These are phyloP conservation scores for Apophysomyces ossiformis DNA, from an alignment of 371 early-diverging fungal genomes.

Conservation along the genomic window DNA sequence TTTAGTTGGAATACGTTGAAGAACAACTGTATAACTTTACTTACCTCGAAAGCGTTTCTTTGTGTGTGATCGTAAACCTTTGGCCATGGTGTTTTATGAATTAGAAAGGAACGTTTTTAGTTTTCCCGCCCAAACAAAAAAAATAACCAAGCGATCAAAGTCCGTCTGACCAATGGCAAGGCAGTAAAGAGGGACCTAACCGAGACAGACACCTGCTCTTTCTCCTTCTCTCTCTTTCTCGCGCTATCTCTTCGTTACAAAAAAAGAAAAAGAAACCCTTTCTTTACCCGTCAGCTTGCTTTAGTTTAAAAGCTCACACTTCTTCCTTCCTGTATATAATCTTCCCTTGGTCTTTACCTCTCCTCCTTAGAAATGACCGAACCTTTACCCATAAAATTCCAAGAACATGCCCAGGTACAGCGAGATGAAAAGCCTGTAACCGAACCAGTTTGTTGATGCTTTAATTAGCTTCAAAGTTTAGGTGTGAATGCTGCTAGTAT, in stretches of 20 bases:
- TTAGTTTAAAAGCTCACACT: not conserved
- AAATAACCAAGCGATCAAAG: not conserved
- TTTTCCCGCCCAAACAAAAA: not conserved
- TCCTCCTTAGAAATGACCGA: slow-evolving; percentile 60
- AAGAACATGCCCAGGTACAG: slow-evolving; percentile 94
- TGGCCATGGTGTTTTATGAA: slow-evolving; percentile 34
- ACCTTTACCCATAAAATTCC: slow-evolving; percentile 82
- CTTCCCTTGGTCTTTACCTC: not conserved
- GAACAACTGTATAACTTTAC: not conserved
- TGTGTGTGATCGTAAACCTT: slow-evolving; percentile 48
- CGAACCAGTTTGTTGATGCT: not conserved
- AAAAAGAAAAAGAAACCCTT: not conserved
- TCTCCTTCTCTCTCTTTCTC: no score
- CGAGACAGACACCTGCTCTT: not conserved
- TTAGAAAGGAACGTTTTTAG: not conserved
- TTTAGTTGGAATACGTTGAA: slow-evolving; percentile 4
- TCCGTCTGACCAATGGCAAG: slow-evolving; percentile 2
- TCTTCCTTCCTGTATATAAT: not conserved
- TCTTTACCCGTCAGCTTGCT: not conserved
- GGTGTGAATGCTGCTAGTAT: slow-evolving; percentile 93
- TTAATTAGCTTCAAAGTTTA: slow-evolving; percentile 83
- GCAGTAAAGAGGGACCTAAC: no score
- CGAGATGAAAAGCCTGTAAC: not conserved
- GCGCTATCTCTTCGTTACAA: not conserved
- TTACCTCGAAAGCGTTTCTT: slow-evolving; percentile 50